Percentiles rank a stretch among this genome's conserved stretches.
These are phyloP conservation scores for Cercospora berteroae DNA, from an alignment of 2,329 filamentous ascomycete species.

Conservation along the genomic window DNA sequence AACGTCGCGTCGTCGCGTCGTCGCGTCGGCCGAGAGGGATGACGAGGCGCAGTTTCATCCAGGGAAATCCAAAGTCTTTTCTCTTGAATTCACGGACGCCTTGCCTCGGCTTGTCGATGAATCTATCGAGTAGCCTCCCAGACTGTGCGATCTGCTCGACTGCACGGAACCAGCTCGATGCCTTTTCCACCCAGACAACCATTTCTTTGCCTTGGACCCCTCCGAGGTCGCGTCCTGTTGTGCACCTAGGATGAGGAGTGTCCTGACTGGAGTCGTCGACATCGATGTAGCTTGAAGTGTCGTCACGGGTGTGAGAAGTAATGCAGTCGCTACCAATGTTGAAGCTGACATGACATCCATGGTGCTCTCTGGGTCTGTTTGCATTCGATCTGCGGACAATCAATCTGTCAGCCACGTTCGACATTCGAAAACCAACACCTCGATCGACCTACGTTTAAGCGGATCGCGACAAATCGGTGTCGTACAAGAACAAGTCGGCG, in stretches of 20 bases:
- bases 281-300: constrained; percentile 5
- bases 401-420: too few species aligned
- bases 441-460: not conserved
- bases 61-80: not conserved
- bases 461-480: not conserved
- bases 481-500: not conserved
- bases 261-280: not conserved
- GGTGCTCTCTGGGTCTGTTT: not conserved
- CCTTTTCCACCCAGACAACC: not conserved
- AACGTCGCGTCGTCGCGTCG: not conserved
- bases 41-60: not conserved
- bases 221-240: not conserved
- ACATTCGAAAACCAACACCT: too few species aligned
- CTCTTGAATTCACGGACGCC: not conserved
- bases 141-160: not conserved
- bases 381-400: not conserved
- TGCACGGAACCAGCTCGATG: not conserved
- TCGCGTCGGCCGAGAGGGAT: not conserved
- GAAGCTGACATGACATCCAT: constrained; percentile 8
- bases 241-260: not conserved
- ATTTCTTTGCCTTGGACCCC: not conserved
- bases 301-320: constrained; percentile 1
- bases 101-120: not conserved
- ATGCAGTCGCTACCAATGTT: not conserved
- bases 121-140: not conserved